Conservation (phyloP, 2,329 filamentous ascomycete species). For the Colletotrichum tamarilloi region DNA sequence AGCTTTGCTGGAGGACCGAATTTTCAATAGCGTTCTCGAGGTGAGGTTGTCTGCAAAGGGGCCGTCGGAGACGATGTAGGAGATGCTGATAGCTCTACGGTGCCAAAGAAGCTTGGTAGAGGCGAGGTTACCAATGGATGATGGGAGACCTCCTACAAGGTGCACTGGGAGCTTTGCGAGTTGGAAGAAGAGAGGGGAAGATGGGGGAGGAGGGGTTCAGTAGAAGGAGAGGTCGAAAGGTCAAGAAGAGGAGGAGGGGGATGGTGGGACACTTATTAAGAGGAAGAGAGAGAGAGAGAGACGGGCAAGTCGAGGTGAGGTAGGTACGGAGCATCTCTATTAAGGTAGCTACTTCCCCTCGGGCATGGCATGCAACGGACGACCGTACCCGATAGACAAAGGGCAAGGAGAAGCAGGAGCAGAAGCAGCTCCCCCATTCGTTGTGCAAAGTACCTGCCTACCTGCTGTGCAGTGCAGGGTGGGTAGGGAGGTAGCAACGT, state of each 20-base stretch:
- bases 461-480: neutral
- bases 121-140: neutral
- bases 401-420: neutral
- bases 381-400: neutral
- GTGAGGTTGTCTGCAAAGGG: neutral
- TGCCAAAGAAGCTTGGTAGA: neutral
- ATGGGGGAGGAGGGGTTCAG: conserved; percentile 12
- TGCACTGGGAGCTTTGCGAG: conserved; percentile 4
- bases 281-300: conserved; percentile 2
- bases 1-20: neutral
- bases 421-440: neutral
- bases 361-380: conserved; percentile 22
- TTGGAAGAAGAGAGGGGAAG: neutral
- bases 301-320: neutral
- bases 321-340: neutral
- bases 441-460: neutral
- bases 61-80: neutral
- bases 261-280: conserved; percentile 18
- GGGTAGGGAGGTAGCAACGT: too few relatives aligned
- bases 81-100: conserved; percentile 3
- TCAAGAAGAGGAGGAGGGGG: conserved; percentile 1
- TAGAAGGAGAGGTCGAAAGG: conserved; percentile 2
- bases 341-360: neutral
- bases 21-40: neutral
- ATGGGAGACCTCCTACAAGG: neutral